Conservation (phyloP, 371 early-diverging fungal genomes). For the Mortierella sp. region DNA sequence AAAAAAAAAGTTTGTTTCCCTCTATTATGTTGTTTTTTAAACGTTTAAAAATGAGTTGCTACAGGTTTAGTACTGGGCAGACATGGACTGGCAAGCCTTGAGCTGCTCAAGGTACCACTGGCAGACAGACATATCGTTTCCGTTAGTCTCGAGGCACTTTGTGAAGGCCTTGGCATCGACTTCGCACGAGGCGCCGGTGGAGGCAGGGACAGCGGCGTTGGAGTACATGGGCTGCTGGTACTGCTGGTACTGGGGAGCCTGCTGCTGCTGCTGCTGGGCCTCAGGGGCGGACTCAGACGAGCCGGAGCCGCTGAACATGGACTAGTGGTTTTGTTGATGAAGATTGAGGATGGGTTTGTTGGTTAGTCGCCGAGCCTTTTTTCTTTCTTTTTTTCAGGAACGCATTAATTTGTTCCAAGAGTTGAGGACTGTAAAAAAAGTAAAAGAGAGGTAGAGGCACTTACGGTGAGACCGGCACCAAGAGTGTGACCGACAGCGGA, state of each 20-base stretch:
- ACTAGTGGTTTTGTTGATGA: conserved; percentile 10
- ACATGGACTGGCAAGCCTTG: conserved; percentile 88
- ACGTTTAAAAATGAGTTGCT: not conserved
- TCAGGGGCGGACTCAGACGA: conserved; percentile 50
- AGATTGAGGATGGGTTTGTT: not conserved
- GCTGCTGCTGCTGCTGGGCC: conserved; percentile 45
- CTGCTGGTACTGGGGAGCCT: conserved; percentile 58
- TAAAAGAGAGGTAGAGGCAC: conserved; percentile 30
- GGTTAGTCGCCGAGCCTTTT: not conserved
- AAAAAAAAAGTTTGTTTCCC: not conserved
- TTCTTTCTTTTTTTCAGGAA: conserved; percentile 10
- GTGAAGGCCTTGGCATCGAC: conserved; percentile 89
- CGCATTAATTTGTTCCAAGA: not conserved
- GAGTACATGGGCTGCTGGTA: conserved; percentile 62
- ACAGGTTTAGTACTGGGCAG: conserved; percentile 59
- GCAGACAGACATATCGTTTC: conserved; percentile 85
- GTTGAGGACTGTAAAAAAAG: not conserved
- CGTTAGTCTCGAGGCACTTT: conserved; percentile 86
- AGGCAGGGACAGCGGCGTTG: conserved; percentile 62
- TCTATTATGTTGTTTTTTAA: not conserved
- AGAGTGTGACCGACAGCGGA: conserved; percentile 86
- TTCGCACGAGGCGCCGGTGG: conserved; percentile 77
- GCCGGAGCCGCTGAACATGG: conserved; percentile 58
- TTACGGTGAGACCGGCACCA: conserved; percentile 65
- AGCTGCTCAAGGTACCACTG: conserved; percentile 92